Percentiles rank a stretch among this genome's conserved stretches.
phyloP scores from a whole-genome alignment of 768 basidiomycete species.

The Vishniacozyma victoriae region DNA sequence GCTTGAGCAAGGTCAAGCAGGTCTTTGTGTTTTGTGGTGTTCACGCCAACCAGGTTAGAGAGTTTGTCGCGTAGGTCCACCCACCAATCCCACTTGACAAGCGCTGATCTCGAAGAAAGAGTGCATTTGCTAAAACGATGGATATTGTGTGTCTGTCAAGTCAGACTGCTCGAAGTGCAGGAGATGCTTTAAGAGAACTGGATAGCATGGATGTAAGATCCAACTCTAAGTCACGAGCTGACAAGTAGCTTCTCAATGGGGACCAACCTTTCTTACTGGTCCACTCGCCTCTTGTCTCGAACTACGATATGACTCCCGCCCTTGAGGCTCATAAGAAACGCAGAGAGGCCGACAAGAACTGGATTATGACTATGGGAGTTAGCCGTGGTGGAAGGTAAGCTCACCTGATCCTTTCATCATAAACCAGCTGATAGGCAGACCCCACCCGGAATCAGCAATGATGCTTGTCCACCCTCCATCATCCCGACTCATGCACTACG shows the following conservation, averaged over 20 bases:
- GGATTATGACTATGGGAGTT: conserved; percentile 83
- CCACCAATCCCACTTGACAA: not conserved
- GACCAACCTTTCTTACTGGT: conserved; percentile 47
- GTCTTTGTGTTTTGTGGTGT: conserved; percentile 92
- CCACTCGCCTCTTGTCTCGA: conserved; percentile 64
- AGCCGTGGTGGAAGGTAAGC: conserved; percentile 43
- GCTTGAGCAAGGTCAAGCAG: conserved; percentile 91
- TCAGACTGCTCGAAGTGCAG: conserved; percentile 40
- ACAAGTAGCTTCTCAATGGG: conserved; percentile 40
- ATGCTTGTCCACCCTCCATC: conserved; percentile 44
- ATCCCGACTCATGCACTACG: conserved; percentile 37
- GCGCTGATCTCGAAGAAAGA: conserved; percentile 17
- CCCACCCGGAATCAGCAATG: conserved; percentile 58
- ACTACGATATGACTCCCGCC: conserved; percentile 81
- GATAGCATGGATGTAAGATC: conserved; percentile 38
- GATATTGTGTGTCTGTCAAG: conserved; percentile 42
- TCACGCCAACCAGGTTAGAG: conserved; percentile 77
- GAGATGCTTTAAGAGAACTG: conserved; percentile 46
- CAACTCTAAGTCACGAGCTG: not conserved
- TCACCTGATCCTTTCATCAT: conserved; percentile 13
- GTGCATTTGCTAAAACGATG: conserved; percentile 21
- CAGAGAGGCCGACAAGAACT: conserved; percentile 78
- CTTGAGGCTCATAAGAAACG: conserved; percentile 83
- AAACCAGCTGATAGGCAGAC: conserved; percentile 16
- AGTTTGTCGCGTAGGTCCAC: conserved; percentile 68